Conservation (phyloP, 345 rosid species). For the Moricandia moricandioides region DNA sequence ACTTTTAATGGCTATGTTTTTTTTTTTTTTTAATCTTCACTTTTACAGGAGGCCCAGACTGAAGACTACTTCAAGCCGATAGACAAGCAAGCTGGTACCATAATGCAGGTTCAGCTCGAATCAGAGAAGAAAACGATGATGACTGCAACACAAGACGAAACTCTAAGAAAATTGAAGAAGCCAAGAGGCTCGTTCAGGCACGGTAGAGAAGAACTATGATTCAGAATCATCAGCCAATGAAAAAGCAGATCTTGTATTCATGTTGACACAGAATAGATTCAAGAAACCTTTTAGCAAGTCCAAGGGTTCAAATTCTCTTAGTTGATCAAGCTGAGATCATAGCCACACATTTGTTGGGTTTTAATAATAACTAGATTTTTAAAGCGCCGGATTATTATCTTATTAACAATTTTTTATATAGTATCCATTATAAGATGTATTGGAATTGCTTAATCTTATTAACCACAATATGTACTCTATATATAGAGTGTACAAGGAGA, state of each 20-base stretch:
- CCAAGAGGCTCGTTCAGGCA: constrained; percentile 42
- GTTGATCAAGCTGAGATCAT: background rate
- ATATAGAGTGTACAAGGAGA: too few species aligned
- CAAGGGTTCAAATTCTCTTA: background rate
- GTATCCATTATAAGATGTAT: too few species aligned
- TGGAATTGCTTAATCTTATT: too few species aligned
- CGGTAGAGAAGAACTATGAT: constrained; percentile 20
- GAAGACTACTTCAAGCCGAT: constrained; percentile 78
- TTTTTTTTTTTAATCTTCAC: too few species aligned
- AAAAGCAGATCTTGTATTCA: constrained; percentile 3
- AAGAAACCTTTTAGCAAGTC: constrained; percentile 12
- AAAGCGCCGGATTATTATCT: too few species aligned
- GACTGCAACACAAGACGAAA: constrained; percentile 61
- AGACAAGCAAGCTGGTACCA: constrained; percentile 70
- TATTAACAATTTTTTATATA: too few species aligned
- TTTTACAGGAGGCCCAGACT: constrained; percentile 84
- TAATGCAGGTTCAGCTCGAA: constrained; percentile 83
- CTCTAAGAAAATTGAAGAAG: constrained; percentile 59
- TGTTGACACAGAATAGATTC: constrained; percentile 19
- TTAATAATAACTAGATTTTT: too few species aligned
- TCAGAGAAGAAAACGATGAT: constrained; percentile 74
- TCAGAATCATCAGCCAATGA: constrained; percentile 17
- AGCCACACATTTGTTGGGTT: too few species aligned
- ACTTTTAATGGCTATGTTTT: too few species aligned
- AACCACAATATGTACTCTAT: too few species aligned